Evolutionary conservation across 2,329 filamentous ascomycete species (phyloP).

Genomic region (Zarea fungicola): DNA sequence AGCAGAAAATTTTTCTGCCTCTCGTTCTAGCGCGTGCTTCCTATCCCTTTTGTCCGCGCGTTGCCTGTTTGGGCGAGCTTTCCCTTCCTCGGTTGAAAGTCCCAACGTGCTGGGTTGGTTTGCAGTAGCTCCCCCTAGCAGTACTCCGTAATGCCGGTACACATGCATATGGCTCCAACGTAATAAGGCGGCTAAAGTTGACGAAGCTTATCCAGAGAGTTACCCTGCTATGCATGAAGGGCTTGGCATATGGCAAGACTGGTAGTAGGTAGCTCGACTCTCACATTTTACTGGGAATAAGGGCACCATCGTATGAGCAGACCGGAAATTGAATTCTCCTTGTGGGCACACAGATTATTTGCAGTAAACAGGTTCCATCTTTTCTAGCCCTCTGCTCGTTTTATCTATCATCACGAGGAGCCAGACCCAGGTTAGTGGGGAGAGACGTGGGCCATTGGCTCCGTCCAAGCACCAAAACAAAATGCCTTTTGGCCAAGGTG

Average conservation of each 20-base stretch:
- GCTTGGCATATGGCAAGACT: not conserved
- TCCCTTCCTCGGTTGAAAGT: not conserved
- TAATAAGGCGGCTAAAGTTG: slow-evolving; percentile 5
- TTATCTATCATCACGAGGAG: not conserved
- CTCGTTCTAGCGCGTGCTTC: slow-evolving; percentile 10
- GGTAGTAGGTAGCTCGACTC: not conserved
- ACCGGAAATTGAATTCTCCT: not conserved
- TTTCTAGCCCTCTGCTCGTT: not conserved
- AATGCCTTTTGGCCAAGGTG: slow-evolving; percentile 1
- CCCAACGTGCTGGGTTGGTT: not conserved
- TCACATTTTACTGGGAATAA: too few species aligned
- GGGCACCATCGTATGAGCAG: too few species aligned
- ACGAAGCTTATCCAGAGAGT: slow-evolving; percentile 7
- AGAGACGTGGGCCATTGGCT: not conserved
- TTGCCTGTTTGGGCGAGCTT: not conserved
- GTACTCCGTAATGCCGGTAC: not conserved
- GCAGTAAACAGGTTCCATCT: not conserved
- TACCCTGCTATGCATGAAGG: not conserved
- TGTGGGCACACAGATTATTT: not conserved
- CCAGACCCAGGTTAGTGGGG: slow-evolving; percentile 3
- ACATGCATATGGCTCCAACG: slow-evolving; percentile 4
- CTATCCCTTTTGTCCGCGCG: not conserved
- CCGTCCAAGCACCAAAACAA: slow-evolving; percentile 10
- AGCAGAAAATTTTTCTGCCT: slow-evolving; percentile 7
- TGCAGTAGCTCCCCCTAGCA: not conserved